Base-by-base conservation (phyloP, 78 protist genomes). In the Isochrysis galbana region DNA sequence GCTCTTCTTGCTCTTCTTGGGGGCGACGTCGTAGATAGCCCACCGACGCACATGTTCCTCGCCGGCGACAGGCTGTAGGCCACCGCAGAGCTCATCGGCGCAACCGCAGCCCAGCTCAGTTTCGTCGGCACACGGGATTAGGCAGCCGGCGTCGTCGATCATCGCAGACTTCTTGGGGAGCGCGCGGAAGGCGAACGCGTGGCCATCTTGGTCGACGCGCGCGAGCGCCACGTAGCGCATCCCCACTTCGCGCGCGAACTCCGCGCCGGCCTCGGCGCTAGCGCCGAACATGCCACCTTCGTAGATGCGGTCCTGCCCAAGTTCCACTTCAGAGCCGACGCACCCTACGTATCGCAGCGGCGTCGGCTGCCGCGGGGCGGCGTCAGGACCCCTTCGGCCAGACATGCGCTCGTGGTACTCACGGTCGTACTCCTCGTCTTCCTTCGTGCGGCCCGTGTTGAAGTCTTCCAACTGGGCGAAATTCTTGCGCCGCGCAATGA, bases 391-490 rank as follows among this genome's bases (percentile, higher is more conserved):
- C 36, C 5, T 29, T 32, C 77, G 86, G 21, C 86, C 86, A 1
- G 10, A 19, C 86, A 77, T 77, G 45, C 86, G 86, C 69, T 34
- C 89, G 42, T 32, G 5, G 69, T 84, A 84, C 89, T 84, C 44
- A 4, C n/a, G 22, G 25, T 7, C 17, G 89, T 84, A 46, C 89
- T 17, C 23, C 32, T 47, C 89, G 83, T 74, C 83, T 14, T 51
- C 61, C 29, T 14, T 51, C 29, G 29, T 51, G 26, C 3, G 14
- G 36, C 11, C 11, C 44, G 3, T 21, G 42, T 84, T 84, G 69
- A 84, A 84, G 69, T 84, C 89, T 41, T 84, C 89, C n/a, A 84
- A 67, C 89, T 84, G 89, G 44, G 2, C 3, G 69, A 84, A 84
- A 1, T 5, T 32, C 32, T 22, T 7, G 23, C 55, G 55, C 69